Evolutionary conservation across 1,284 basidiomycete species (phyloP), one percentile per base, ranked within the genome.

Genomic region (Porodaedalea pini): DNA sequence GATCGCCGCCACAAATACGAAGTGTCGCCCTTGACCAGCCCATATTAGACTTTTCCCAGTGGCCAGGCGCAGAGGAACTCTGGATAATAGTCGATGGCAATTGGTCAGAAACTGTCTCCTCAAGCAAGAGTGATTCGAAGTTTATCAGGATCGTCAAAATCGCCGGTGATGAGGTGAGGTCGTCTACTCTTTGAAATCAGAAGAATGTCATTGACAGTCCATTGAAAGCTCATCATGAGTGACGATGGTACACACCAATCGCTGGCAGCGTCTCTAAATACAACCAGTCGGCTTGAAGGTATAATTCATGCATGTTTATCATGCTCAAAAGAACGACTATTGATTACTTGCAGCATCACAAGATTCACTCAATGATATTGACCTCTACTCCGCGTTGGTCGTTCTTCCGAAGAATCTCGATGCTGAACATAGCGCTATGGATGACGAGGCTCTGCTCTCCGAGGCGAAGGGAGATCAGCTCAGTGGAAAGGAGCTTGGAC

Each of bases 381-480:
- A 86, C 53, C 70, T 89, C 2, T 90, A 91, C 64, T 71, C 75
- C 3, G 73, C 78, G 41, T 74, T 91, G 17, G 69, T 72, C 0
- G 73, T 78, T 13, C 71, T 90, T 63, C 88, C 88, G 0, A 91
- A 91, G 67, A 77, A 78, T 61, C 69, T 72, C 21, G 78, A 81
- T 29, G 73, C 64, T 2, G 74, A 75, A 44, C 74, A 75, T 58
- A 75, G 77, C 54, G 71, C 70, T n/a, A 73, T 73, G 64, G 69
- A 70, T 27, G 70, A 68, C 15, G 69, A 63, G 10, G 66, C 63
- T 13, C 62, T 57, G 3, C 48, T 32, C 2, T 54, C 58, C 6
- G 66, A 56, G 39, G 67, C 60, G 23, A 50, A 52, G 11, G 40
- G 60, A 43, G 67, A 65, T 56, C 65, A 70, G 57, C 56, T 68